phyloP scores from a whole-genome alignment of 2,329 filamentous ascomycete species.

The Fusarium aywerte region DNA sequence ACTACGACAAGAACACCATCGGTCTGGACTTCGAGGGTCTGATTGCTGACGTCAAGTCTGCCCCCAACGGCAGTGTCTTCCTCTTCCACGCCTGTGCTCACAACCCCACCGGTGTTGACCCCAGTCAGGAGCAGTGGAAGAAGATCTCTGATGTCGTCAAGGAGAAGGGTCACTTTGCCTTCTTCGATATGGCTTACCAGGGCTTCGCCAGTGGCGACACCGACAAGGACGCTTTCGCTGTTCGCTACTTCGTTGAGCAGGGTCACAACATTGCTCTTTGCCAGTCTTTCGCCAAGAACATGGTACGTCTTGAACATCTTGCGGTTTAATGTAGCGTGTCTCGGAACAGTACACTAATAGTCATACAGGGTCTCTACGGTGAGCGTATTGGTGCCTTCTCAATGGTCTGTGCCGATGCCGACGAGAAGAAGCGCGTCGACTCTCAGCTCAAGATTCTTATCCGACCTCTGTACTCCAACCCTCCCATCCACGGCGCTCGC shows the following conservation, averaged over 20 bases:
- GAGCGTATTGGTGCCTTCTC: slow-evolving; percentile 98
- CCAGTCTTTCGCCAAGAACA: slow-evolving; percentile 99
- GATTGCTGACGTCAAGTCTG: slow-evolving; percentile 87
- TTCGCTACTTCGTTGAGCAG: slow-evolving; percentile 92
- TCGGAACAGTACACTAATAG: slow-evolving; percentile 15
- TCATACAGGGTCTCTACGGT: slow-evolving; percentile 85
- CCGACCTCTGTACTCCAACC: slow-evolving; percentile 97
- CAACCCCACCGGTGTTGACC: slow-evolving; percentile 97
- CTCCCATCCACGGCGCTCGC: slow-evolving; percentile 93
- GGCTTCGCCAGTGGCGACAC: slow-evolving; percentile 95
- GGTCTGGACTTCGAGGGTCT: slow-evolving; percentile 97
- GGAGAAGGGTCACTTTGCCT: slow-evolving; percentile 86
- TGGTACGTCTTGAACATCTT: slow-evolving; percentile 66
- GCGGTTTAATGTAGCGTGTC: not conserved
- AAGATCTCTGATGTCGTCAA: slow-evolving; percentile 89
- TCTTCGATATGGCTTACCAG: slow-evolving; percentile 99
- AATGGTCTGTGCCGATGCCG: slow-evolving; percentile 82
- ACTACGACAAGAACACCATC: slow-evolving; percentile 99
- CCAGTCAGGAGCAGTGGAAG: slow-evolving; percentile 90
- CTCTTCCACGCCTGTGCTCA: slow-evolving; percentile 97
- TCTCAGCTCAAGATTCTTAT: slow-evolving; percentile 99
- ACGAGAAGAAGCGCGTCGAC: slow-evolving; percentile 95
- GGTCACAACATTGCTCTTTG: slow-evolving; percentile 89
- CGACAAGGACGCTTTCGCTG: slow-evolving; percentile 90
- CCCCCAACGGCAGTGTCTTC: slow-evolving; percentile 87